These are phyloP conservation scores for Xylaria scruposa DNA, from an alignment of 495 filamentous ascomycete species.

Conservation along the genomic window DNA sequence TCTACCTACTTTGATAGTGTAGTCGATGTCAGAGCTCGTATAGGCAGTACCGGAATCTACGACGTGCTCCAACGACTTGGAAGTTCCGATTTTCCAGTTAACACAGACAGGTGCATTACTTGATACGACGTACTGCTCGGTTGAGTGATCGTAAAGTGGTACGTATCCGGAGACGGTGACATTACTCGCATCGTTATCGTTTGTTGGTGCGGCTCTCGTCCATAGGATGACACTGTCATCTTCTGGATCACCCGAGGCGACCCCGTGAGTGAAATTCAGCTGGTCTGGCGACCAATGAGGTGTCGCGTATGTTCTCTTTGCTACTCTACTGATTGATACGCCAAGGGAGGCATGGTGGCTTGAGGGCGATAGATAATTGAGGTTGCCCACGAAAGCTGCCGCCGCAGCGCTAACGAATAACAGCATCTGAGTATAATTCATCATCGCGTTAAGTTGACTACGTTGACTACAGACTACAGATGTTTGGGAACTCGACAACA, in stretches of 20 bases:
- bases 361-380: conserved; percentile 67
- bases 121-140: conserved; percentile 54
- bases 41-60: conserved; percentile 59
- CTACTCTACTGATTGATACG: conserved; percentile 57
- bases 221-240: conserved; percentile 68
- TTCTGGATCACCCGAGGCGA: conserved; percentile 70
- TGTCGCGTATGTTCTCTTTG: conserved; percentile 40
- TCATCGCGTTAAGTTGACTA: not conserved
- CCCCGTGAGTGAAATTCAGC: conserved; percentile 66
- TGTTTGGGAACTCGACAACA: not conserved
- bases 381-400: conserved; percentile 51
- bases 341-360: conserved; percentile 63
- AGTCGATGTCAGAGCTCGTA: conserved; percentile 70
- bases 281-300: conserved; percentile 50
- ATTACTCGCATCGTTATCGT: conserved; percentile 60
- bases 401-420: conserved; percentile 27
- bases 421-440: conserved; percentile 12
- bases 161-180: conserved; percentile 61
- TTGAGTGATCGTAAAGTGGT: conserved; percentile 63
- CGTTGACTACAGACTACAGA: no score
- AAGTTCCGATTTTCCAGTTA: conserved; percentile 52
- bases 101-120: conserved; percentile 66
- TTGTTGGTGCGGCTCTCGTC: conserved; percentile 63
- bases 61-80: conserved; percentile 46
- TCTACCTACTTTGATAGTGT: conserved; percentile 63